A percentile compares a stretch with the other conserved stretches of the same genome.
phyloP scores from a whole-genome alignment of 768 basidiomycete genomes.

The Arthromyces matolae region DNA sequence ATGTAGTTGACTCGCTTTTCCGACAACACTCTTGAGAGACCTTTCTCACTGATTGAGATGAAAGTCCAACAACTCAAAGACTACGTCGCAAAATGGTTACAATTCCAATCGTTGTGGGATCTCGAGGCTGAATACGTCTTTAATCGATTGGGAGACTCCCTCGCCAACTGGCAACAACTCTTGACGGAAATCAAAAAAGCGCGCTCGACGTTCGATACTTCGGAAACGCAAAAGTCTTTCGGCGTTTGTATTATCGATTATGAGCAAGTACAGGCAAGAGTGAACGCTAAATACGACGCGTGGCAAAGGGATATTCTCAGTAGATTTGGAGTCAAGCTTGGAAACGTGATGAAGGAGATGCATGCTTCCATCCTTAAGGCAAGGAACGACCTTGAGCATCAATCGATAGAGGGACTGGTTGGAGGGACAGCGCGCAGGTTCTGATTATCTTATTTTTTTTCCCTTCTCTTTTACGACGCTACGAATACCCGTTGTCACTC shows the following conservation, averaged over 20 bases:
- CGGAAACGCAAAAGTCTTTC: conserved; percentile 88
- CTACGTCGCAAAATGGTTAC: conserved; percentile 97
- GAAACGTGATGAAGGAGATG: conserved; percentile 96
- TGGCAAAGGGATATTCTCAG: conserved; percentile 96
- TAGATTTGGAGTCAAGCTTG: conserved; percentile 89
- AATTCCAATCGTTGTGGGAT: conserved; percentile 99
- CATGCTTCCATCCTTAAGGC: conserved; percentile 91
- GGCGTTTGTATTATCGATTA: conserved; percentile 95
- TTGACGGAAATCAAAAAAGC: conserved; percentile 96
- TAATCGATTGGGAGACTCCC: conserved; percentile 89
- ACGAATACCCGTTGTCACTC: conserved; percentile 16
- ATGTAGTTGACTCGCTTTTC: conserved; percentile 68
- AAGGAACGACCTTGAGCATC: conserved; percentile 91
- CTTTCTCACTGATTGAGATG: conserved; percentile 81
- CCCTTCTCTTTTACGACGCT: conserved; percentile 1
- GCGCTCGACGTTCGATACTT: conserved; percentile 94
- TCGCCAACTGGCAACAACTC: conserved; percentile 92
- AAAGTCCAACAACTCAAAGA: conserved; percentile 85
- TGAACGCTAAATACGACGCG: conserved; percentile 97
- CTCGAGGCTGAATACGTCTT: conserved; percentile 97
- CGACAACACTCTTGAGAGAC: conserved; percentile 71
- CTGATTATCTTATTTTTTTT: conserved; percentile 25
- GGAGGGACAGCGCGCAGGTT: conserved; percentile 51
- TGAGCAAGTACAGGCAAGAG: conserved; percentile 95
- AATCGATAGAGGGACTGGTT: conserved; percentile 90